Evolutionary conservation across 1,139 yeast species (phyloP).

Genomic region (Geotrichum macrosporum): DNA sequence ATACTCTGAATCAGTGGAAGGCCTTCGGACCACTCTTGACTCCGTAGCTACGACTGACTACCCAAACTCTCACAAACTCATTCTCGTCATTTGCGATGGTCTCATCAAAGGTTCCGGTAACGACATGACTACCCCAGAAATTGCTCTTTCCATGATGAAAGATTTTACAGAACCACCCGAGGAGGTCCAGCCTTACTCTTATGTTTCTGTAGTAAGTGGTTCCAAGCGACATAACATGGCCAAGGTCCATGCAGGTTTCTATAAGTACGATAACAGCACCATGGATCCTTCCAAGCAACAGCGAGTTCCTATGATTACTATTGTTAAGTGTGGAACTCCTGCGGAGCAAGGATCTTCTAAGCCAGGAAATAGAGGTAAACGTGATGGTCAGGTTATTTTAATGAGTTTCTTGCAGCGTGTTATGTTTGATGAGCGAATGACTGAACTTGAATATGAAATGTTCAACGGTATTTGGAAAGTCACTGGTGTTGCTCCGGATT

Average conservation of each 20-base stretch:
- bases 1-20: slow-evolving; percentile 87
- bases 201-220: slow-evolving; percentile 93
- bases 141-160: slow-evolving; percentile 80
- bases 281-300: slow-evolving; percentile 80
- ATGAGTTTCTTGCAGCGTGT: slow-evolving; percentile 91
- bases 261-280: slow-evolving; percentile 69
- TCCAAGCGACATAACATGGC: slow-evolving; percentile 95
- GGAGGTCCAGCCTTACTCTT: slow-evolving; percentile 72
- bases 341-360: slow-evolving; percentile 72
- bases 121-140: slow-evolving; percentile 80
- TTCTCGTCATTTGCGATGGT: slow-evolving; percentile 88
- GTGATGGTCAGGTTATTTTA: slow-evolving; percentile 90
- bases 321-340: slow-evolving; percentile 92
- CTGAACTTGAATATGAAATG: slow-evolving; percentile 82
- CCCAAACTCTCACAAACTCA: slow-evolving; percentile 87
- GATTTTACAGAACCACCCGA: slow-evolving; percentile 71
- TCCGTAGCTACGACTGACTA: slow-evolving; percentile 89
- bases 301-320: slow-evolving; percentile 73
- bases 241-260: slow-evolving; percentile 82
- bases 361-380: slow-evolving; percentile 97
- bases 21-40: slow-evolving; percentile 81
- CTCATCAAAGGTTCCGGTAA: slow-evolving; percentile 91
- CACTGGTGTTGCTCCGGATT: slow-evolving; percentile 83
- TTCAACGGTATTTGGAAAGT: slow-evolving; percentile 75
- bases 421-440: slow-evolving; percentile 96